Conservation (phyloP, 352 stramenopile species). For the Phytophthora quininea region DNA sequence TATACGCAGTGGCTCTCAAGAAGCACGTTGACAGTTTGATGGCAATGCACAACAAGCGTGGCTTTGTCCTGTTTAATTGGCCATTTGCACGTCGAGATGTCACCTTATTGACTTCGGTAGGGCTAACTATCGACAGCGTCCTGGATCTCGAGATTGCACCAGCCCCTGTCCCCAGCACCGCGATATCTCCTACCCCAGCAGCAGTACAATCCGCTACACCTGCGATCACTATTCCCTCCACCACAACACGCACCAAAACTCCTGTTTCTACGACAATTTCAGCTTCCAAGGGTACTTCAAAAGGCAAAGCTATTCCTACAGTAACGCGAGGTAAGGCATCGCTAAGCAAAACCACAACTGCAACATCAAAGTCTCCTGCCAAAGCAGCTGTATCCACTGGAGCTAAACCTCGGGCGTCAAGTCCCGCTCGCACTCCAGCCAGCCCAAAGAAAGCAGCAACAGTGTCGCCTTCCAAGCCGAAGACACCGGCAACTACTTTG, state of each 20-base stretch:
- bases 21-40: constrained; percentile 23
- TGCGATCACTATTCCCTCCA: background rate
- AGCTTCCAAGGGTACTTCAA: constrained; percentile 5
- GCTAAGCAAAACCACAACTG: constrained; percentile 8
- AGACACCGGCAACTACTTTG: background rate
- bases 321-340: constrained; percentile 18
- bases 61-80: constrained; percentile 66
- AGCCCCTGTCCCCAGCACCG: background rate
- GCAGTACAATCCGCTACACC: background rate
- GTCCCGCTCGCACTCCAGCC: constrained; percentile 10
- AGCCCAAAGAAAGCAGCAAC: constrained; percentile 13
- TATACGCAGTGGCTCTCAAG: constrained; percentile 17
- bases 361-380: constrained; percentile 16
- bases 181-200: background rate
- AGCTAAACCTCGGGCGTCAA: constrained; percentile 19
- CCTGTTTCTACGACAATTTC: constrained; percentile 1
- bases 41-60: constrained; percentile 26
- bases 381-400: constrained; percentile 4
- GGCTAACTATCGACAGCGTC: constrained; percentile 59
- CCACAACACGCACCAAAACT: constrained; percentile 11
- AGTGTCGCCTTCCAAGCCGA: constrained; percentile 12
- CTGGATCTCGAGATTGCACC: constrained; percentile 51
- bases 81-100: constrained; percentile 50
- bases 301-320: constrained; percentile 13
- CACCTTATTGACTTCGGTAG: constrained; percentile 50